Conservation (phyloP, 768 basidiomycete species). For the Calocera viscosa region DNA sequence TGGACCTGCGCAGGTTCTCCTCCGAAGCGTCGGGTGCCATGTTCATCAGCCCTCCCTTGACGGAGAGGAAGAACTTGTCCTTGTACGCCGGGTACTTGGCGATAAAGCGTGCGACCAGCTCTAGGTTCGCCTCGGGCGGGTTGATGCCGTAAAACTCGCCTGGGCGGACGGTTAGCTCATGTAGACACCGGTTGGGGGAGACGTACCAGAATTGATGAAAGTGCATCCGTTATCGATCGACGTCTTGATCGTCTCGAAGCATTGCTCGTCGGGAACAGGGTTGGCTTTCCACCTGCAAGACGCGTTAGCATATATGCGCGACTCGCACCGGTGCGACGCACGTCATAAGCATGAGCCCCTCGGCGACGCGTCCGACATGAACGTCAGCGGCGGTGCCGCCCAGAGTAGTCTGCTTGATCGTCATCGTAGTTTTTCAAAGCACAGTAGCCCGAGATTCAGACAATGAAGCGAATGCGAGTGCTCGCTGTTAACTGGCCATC, state of each 20-base stretch:
- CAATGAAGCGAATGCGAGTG: background rate
- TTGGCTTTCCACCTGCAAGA: constrained; percentile 32
- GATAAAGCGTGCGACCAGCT: constrained; percentile 31
- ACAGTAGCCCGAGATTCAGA: background rate
- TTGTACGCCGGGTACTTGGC: constrained; percentile 23
- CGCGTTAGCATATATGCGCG: background rate
- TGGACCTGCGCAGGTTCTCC: constrained; percentile 39
- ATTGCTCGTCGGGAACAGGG: constrained; percentile 43
- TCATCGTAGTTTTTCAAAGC: constrained; percentile 13
- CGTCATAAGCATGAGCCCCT: constrained; percentile 51
- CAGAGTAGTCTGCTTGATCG: constrained; percentile 19
- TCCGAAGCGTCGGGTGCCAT: constrained; percentile 14
- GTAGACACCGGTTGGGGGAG: background rate
- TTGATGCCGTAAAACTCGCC: constrained; percentile 31
- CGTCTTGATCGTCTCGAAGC: constrained; percentile 49
- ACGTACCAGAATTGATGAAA: constrained; percentile 39
- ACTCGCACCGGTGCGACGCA: constrained; percentile 20
- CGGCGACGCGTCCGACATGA: constrained; percentile 20
- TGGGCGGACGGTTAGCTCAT: constrained; percentile 12
- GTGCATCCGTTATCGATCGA: constrained; percentile 18
- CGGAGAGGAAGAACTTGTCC: constrained; percentile 28
- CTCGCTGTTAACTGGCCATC: background rate
- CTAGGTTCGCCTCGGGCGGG: constrained; percentile 25
- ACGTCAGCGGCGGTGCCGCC: constrained; percentile 19
- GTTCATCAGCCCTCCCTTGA: constrained; percentile 28